Conservation (phyloP, 192 early-diverging fungal species). For the Linnemannia elongata region DNA sequence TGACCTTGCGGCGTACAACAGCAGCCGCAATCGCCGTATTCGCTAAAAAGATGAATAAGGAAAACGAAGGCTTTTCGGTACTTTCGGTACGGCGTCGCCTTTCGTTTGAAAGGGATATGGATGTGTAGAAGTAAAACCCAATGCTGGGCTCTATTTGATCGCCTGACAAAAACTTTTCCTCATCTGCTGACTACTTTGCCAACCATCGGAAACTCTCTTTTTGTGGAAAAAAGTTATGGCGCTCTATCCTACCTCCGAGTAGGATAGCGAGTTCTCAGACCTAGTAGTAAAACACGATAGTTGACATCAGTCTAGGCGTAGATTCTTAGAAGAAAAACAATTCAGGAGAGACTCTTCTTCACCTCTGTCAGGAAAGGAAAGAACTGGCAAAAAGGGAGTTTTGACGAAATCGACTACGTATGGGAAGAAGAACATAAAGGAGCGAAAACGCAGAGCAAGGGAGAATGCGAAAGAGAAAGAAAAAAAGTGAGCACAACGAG, state of each 20-base stretch:
- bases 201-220: conserved; percentile 1
- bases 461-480: neutral
- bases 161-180: neutral
- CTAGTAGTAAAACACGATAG: neutral
- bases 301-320: neutral
- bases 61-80: neutral
- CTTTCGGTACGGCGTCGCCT: neutral
- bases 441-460: neutral
- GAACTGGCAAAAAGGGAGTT: neutral
- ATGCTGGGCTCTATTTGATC: neutral
- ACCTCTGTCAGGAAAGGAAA: neutral
- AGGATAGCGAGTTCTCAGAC: neutral
- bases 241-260: neutral
- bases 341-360: neutral
- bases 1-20: neutral
- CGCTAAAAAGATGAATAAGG: neutral
- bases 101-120: too few relatives aligned
- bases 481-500: neutral
- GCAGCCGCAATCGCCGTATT: neutral
- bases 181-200: neutral
- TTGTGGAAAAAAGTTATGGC: neutral
- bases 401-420: neutral
- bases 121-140: neutral
- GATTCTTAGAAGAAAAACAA: neutral
- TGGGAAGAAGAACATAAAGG: neutral